Percentiles rank a stretch among this genome's conserved stretches.
Conservation (phyloP, 2,329 filamentous ascomycete species). For the Diaporthe australafricana region DNA sequence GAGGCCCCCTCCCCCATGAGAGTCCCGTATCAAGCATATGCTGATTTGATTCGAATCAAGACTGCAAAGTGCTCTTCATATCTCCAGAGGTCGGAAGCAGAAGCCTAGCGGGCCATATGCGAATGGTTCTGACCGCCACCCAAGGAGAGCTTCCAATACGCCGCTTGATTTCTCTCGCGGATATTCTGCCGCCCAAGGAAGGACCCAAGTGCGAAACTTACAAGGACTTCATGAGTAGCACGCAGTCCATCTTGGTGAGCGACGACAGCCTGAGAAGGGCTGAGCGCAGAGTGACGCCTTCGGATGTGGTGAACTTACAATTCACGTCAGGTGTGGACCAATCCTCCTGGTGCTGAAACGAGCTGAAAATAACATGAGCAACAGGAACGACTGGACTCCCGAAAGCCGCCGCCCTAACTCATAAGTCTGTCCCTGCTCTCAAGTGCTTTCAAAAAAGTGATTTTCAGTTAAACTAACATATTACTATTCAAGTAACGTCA, state of each 20-base stretch:
- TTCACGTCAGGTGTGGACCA: conserved; percentile 3
- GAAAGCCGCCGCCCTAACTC: neutral
- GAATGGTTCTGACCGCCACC: neutral
- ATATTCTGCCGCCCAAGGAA: neutral
- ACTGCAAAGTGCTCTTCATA: conserved; percentile 5
- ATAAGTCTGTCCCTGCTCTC: neutral
- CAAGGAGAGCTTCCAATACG: neutral
- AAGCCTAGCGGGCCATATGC: neutral
- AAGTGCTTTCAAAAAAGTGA: neutral
- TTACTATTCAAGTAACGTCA: neutral
- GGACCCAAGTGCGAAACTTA: neutral
- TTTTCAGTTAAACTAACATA: neutral
- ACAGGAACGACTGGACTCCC: conserved; percentile 1
- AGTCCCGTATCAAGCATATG: too few relatives aligned
- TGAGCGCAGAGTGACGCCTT: neutral
- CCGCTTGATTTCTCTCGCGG: neutral
- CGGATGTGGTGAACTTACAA: conserved; percentile 6
- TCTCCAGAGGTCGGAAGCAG: conserved; percentile 7
- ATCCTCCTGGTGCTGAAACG: neutral
- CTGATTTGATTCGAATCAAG: neutral
- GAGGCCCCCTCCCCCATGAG: neutral
- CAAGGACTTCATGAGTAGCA: neutral
- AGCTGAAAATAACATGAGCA: neutral
- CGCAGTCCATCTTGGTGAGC: neutral
- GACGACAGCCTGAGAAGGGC: neutral